Evolutionary conservation across 345 rosid genomes (phyloP), one percentile per base, ranked within the genome.

Genomic region (Noccaea bulbosa): DNA sequence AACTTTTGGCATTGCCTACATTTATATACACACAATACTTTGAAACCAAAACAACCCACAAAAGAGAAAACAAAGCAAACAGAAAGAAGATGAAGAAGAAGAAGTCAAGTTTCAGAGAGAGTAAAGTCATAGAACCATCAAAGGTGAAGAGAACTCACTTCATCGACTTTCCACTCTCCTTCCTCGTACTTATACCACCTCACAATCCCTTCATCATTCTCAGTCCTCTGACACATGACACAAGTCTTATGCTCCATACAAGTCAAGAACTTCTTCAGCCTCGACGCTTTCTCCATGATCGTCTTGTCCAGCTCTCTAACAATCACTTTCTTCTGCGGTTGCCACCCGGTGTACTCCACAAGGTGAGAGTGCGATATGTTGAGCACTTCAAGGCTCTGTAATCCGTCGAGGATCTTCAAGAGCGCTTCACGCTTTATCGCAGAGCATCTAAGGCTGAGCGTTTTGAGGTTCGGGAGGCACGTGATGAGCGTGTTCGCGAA

Each of bases 161-260:
- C 96, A 55, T 93, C 96, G 3, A 65, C 79, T 70, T 90, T 90
- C 98, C 97, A 90, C 33, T 81, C 76, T 49, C 87, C 92, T 80
- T 88, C 88, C 59, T 90, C 93, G 11, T 90, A 93, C 81, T 69
- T 86, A 59, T 93, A 84, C 98, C 98, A 90, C 69, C 92, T 84
- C 87, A 93, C 77, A 11, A 87, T 73, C 73, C 98, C 98, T 75
- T 87, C 93, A 30, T 93, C 96, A 11, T 5, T 75, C 68, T 46
- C 82, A 2, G 91, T 88, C 52, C 96, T 72, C 68, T 87, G 84
- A 73, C 96, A 93, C 98, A 93, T 88, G 62, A 73, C 54, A 65
- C 96, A 93, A 1, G 83, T 74, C 45, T 79, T 79, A 22, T 54
- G 66, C 11, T 84, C 81, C 87, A 81, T 83, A 81, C 98, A 93